phyloP scores from a whole-genome alignment of 495 filamentous ascomycete species.

The Aspergillus mulundensis region DNA sequence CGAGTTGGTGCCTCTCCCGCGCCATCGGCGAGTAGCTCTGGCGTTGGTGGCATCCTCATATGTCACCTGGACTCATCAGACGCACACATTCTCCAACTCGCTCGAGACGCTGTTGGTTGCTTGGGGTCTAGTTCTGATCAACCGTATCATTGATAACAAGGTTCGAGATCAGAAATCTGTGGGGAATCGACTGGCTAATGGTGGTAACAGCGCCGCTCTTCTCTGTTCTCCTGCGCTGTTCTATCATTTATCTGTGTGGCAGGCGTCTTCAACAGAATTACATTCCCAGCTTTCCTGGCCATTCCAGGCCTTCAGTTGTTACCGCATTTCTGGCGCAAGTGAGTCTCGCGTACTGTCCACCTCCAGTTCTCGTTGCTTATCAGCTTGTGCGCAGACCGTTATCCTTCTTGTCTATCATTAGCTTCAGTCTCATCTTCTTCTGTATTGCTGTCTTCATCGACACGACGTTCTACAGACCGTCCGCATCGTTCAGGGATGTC shows the following conservation, averaged over 20 bases:
- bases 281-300: constrained; percentile 87
- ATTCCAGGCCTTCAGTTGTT: constrained; percentile 76
- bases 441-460: constrained; percentile 73
- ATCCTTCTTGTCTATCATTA: constrained; percentile 57
- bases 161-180: constrained; percentile 37
- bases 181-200: constrained; percentile 16
- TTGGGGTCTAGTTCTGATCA: constrained; percentile 88
- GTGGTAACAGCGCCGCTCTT: constrained; percentile 59
- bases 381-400: constrained; percentile 52
- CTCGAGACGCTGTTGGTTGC: constrained; percentile 87
- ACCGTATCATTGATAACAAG: constrained; percentile 72
- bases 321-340: constrained; percentile 82
- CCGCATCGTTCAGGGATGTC: constrained; percentile 47
- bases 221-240: constrained; percentile 66
- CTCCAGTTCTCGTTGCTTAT: constrained; percentile 1
- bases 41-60: constrained; percentile 89
- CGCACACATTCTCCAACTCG: constrained; percentile 97
- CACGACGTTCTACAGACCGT: constrained; percentile 72
- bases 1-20: constrained; percentile 74
- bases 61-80: constrained; percentile 98
- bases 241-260: constrained; percentile 78
- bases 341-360: constrained; percentile 22
- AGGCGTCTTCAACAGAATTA: constrained; percentile 92
- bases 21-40: constrained; percentile 66
- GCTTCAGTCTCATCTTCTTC: constrained; percentile 59